A percentile compares a stretch with the other conserved stretches of the same genome.
phyloP scores from a whole-genome alignment of 768 basidiomycete genomes.

The Fomitopsis pulvina region DNA sequence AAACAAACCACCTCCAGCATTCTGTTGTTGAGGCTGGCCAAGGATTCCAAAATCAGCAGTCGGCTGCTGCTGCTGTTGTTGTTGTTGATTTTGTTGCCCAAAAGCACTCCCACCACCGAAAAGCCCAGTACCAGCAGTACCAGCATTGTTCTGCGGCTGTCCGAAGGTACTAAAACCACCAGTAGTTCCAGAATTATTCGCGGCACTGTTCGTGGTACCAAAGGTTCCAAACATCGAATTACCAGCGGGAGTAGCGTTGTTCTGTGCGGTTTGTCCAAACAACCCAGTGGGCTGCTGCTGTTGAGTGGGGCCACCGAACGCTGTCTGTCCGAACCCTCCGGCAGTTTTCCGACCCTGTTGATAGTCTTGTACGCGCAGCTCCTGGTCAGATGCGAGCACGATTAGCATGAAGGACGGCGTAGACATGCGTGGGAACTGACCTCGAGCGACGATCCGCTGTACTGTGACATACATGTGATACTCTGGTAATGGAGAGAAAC shows the following conservation, averaged over 20 bases:
- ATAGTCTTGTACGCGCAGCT: slow-evolving; percentile 44
- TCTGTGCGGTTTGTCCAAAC: slow-evolving; percentile 25
- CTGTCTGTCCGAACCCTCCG: slow-evolving; percentile 25
- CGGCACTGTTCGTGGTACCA: slow-evolving; percentile 18
- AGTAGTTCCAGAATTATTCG: slow-evolving; percentile 17
- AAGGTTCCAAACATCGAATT: slow-evolving; percentile 22
- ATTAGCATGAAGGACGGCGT: background rate
- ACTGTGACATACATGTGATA: slow-evolving; percentile 75
- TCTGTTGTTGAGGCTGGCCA: slow-evolving; percentile 27
- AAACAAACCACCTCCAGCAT: slow-evolving; percentile 23
- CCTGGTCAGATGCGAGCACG: slow-evolving; percentile 21
- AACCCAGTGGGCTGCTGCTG: slow-evolving; percentile 18
- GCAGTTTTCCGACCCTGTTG: slow-evolving; percentile 39
- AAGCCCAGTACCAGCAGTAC: slow-evolving; percentile 11
- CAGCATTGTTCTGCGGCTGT: slow-evolving; percentile 17
- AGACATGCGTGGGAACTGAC: slow-evolving; percentile 17
- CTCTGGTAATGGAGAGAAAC: slow-evolving; percentile 69
- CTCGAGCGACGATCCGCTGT: slow-evolving; percentile 65
- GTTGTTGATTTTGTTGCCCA: slow-evolving; percentile 29
- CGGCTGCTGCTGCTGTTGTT: slow-evolving; percentile 25
- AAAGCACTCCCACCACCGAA: slow-evolving; percentile 23
- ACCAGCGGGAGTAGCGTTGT: slow-evolving; percentile 22
- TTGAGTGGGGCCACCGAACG: slow-evolving; percentile 26
- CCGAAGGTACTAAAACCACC: slow-evolving; percentile 26
- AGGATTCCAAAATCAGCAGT: slow-evolving; percentile 28